Conservation (phyloP, 2,329 filamentous ascomycete species). For the Aspergillus brunneoviolaceus region DNA sequence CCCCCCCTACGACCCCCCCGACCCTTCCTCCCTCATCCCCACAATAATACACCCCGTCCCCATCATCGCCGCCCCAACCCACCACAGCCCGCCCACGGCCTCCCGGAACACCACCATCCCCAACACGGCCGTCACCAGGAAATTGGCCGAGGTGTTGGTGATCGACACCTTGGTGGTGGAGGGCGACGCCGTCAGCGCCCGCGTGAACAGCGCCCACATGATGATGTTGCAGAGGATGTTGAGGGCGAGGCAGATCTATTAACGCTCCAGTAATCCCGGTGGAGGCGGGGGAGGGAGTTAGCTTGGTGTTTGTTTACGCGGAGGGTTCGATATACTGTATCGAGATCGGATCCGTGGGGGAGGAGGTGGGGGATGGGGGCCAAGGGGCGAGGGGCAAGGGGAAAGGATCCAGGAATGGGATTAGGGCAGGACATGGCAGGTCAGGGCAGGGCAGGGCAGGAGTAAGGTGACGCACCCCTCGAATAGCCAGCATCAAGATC, state of each 20-base stretch:
- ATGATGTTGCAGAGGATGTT: slow-evolving; percentile 63
- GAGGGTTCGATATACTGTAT: background rate
- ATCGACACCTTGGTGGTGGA: slow-evolving; percentile 64
- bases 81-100: slow-evolving; percentile 58
- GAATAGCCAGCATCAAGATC: slow-evolving; percentile 51
- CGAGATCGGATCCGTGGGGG: no score
- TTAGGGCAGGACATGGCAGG: no score
- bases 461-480: slow-evolving; percentile 49
- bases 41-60: slow-evolving; percentile 64
- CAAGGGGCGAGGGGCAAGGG: background rate
- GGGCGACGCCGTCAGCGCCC: slow-evolving; percentile 58
- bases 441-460: background rate
- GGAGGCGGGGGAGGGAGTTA: background rate
- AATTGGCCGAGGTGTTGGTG: slow-evolving; percentile 65
- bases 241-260: slow-evolving; percentile 58
- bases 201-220: slow-evolving; percentile 66
- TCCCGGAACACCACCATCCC: slow-evolving; percentile 60
- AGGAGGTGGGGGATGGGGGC: no score
- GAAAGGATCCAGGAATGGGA: background rate
- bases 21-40: slow-evolving; percentile 51
- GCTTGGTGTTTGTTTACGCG: slow-evolving; percentile 17
- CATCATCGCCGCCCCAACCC: slow-evolving; percentile 60
- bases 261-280: no score
- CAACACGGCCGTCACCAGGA: slow-evolving; percentile 60
- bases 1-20: slow-evolving; percentile 9